Evolutionary conservation across 2,329 filamentous ascomycete genomes (phyloP).

Genomic region (Byssoonygena ceratinophila): DNA sequence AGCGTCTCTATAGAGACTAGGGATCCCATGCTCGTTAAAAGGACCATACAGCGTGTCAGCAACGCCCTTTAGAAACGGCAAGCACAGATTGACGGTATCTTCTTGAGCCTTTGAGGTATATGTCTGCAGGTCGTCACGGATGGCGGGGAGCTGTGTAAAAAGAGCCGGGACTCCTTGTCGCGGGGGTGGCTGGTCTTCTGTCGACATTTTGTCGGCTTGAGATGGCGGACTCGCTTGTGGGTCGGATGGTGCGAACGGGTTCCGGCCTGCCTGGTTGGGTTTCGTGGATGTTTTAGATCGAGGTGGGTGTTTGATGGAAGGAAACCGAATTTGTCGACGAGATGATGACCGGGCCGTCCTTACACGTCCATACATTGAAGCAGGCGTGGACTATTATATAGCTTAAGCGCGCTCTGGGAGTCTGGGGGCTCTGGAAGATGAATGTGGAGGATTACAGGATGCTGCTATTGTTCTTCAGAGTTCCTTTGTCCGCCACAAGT

Average conservation of each 20-base stretch:
- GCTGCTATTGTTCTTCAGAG: slow-evolving; percentile 10
- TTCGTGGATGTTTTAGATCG: slow-evolving; percentile 11
- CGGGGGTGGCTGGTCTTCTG: slow-evolving; percentile 9
- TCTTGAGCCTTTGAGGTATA: slow-evolving; percentile 58
- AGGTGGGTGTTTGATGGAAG: slow-evolving; percentile 21
- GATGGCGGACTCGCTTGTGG: neutral
- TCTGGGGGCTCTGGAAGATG: neutral
- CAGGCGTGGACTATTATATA: neutral
- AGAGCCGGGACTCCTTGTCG: slow-evolving; percentile 29
- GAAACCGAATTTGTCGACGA: slow-evolving; percentile 34
- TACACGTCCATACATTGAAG: slow-evolving; percentile 27
- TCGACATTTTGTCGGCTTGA: neutral
- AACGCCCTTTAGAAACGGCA: slow-evolving; percentile 52
- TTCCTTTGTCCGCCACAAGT: neutral
- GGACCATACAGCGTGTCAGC: slow-evolving; percentile 40
- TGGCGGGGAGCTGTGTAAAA: slow-evolving; percentile 43
- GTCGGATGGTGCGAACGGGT: neutral
- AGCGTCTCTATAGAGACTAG: slow-evolving; percentile 55
- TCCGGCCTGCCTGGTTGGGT: neutral
- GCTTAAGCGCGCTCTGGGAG: no score
- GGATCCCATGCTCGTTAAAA: slow-evolving; percentile 63
- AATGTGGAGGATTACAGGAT: neutral
- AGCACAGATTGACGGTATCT: slow-evolving; percentile 55
- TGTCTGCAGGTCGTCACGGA: slow-evolving; percentile 58
- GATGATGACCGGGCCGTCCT: slow-evolving; percentile 26